Base-by-base conservation (phyloP, 768 basidiomycete genomes). In the Agaricus subrufescens region DNA sequence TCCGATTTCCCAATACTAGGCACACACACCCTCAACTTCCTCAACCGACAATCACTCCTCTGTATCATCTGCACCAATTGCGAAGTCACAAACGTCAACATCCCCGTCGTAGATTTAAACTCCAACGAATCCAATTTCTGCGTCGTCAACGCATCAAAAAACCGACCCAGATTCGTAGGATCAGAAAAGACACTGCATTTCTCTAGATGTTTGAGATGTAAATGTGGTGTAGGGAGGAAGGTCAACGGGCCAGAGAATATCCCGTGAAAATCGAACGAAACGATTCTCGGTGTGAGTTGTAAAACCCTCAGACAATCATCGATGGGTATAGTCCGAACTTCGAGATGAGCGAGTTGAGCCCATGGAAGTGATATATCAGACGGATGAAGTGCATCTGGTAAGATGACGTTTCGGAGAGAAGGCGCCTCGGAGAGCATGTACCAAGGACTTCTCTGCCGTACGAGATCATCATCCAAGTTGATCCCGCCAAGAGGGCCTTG, bases 371-470 rank as follows among this genome's bases (percentile, higher is more conserved):
- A 29, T 10, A 56, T 44, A 15, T 56, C 55, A 23, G 10, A 26
- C 2, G 55, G 55, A 40, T 29, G 26, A 23, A 56, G 49, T 50
- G 48, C 42, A 38, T 56, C 55, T 10, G 55, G 55, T 12, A 56
- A 49, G 42, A 56, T 43, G 48, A 56, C 48, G 19, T 42, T 46
- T 15, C 49, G 48, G 8, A 56, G 34, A 1, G 48, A 50, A n/a
- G 55, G 55, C 4, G 55, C 49, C 9, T 31, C 25, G 43, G 55
- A 56, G 42, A 56, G 55, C 55, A 56, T 56, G 38, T 37, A 50
- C 55, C 55, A 56, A 1, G 55, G 55, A 23, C 23, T 43, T 11
- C 14, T 54, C 8, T 25, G 29, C 19, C 34, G 31, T 25, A 31
- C 5, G 23, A 23, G 15, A 25, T 50, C 50, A 42, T 50, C 50